Conservation (phyloP, 305 asterid genomes). For the Caryopteris hybrid region DNA sequence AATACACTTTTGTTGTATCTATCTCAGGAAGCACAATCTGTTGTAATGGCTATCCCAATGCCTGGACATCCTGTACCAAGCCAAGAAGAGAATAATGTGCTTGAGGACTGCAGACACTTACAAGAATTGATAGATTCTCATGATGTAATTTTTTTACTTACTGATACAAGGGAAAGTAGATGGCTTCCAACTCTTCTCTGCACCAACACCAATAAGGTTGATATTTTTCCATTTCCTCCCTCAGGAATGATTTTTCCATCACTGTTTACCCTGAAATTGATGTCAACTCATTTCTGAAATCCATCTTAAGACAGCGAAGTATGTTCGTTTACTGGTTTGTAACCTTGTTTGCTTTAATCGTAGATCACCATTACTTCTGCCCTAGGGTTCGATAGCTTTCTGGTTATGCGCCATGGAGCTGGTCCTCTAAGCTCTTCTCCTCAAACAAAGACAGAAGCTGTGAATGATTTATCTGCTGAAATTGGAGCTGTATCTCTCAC, state of each 20-base stretch:
- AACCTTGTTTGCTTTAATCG: conserved; percentile 17
- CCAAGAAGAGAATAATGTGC: conserved; percentile 66
- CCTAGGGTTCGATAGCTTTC: conserved; percentile 89
- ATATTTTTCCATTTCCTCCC: not conserved
- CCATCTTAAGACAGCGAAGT: not conserved
- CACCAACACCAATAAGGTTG: conserved; percentile 83
- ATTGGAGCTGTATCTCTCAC: conserved; percentile 30
- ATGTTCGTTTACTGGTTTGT: not conserved
- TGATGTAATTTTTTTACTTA: conserved; percentile 75
- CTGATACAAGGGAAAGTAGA: conserved; percentile 97
- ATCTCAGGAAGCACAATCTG: conserved; percentile 70
- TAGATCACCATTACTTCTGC: conserved; percentile 87
- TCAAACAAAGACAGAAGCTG: conserved; percentile 30
- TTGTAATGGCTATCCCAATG: conserved; percentile 92
- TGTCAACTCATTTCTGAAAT: not conserved
- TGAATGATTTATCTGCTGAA: conserved; percentile 33
- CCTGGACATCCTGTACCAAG: conserved; percentile 83
- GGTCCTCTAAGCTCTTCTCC: conserved; percentile 47
- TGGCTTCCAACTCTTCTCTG: conserved; percentile 94
- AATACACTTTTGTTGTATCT: not conserved
- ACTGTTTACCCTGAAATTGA: not conserved
- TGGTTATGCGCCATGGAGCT: conserved; percentile 96
- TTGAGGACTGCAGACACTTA: conserved; percentile 61
- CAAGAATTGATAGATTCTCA: conserved; percentile 66
- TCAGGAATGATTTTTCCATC: not conserved